phyloP scores from a whole-genome alignment of 768 basidiomycete genomes.

The Russula brevipes region DNA sequence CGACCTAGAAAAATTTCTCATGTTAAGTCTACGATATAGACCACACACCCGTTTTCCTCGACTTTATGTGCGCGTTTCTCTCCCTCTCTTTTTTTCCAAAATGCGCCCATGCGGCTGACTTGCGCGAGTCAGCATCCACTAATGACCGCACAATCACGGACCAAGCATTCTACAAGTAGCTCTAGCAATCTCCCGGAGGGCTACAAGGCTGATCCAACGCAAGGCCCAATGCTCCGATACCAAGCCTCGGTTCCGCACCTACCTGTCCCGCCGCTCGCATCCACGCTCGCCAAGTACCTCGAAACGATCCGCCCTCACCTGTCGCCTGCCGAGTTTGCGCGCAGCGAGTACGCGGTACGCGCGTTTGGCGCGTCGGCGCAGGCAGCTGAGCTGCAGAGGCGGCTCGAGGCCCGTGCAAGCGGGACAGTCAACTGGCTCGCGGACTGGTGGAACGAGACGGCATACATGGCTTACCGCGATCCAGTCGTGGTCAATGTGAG shows the following conservation, averaged over 20 bases:
- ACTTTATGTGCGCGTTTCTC: conserved; percentile 6
- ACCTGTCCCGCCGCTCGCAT: conserved; percentile 78
- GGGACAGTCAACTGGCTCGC: conserved; percentile 75
- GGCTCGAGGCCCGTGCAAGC: conserved; percentile 72
- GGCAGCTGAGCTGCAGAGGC: conserved; percentile 65
- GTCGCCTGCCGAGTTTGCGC: conserved; percentile 53
- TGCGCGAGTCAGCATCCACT: not conserved
- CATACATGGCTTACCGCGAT: conserved; percentile 84
- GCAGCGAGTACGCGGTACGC: conserved; percentile 54
- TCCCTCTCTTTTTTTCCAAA: not conserved
- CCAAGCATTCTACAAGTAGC: not conserved
- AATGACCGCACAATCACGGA: not conserved
- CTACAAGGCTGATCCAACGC: conserved; percentile 51
- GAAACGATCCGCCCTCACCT: conserved; percentile 78
- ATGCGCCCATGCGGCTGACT: not conserved
- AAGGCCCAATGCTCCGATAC: conserved; percentile 65
- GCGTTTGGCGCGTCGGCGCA: conserved; percentile 67
- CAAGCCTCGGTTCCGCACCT: conserved; percentile 68
- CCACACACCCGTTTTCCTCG: conserved; percentile 1
- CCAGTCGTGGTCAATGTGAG: conserved; percentile 88
- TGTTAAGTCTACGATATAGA: conserved; percentile 6
- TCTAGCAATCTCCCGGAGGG: conserved; percentile 35
- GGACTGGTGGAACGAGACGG: conserved; percentile 97
- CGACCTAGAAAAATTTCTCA: conserved; percentile 1
- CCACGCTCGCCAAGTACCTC: conserved; percentile 85